Percentiles rank a stretch among this genome's conserved stretches.
Evolutionary conservation across 1,284 basidiomycete genomes (phyloP).

Genomic region (Cystobasidiaceae sp.): DNA sequence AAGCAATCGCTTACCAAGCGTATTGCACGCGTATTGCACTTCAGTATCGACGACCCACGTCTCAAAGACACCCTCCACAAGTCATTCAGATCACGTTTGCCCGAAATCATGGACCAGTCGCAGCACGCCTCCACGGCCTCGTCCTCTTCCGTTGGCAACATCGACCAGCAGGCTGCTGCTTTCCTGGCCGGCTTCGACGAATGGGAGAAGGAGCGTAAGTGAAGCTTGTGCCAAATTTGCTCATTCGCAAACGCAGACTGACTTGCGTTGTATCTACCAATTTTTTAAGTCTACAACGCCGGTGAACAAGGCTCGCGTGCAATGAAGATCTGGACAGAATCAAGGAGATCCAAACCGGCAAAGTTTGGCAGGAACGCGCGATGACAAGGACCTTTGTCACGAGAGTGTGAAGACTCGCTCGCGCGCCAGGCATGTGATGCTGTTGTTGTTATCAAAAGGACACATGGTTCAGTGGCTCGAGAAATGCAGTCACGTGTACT

Average conservation of each 20-base stretch:
- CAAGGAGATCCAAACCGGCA: slow-evolving; percentile 28
- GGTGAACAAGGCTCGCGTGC: slow-evolving; percentile 39
- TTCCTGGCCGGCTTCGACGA: slow-evolving; percentile 41
- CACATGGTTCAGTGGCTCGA: no score
- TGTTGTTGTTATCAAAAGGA: no score
- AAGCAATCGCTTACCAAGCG: background rate
- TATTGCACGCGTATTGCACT: background rate
- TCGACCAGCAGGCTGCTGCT: slow-evolving; percentile 37
- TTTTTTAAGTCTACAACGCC: slow-evolving; percentile 36
- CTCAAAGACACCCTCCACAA: slow-evolving; percentile 36
- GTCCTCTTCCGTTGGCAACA: slow-evolving; percentile 32
- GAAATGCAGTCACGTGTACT: no score
- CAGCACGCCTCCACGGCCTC: slow-evolving; percentile 39
- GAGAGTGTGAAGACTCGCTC: no score
- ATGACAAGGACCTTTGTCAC: no score
- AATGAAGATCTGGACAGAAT: slow-evolving; percentile 38
- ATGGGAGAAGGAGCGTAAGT: slow-evolving; percentile 44
- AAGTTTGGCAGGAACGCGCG: slow-evolving; percentile 8
- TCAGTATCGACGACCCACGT: slow-evolving; percentile 40
- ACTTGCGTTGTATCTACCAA: background rate
- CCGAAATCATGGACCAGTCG: slow-evolving; percentile 44
- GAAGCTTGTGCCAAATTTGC: background rate
- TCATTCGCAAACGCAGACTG: background rate
- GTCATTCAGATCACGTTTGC: slow-evolving; percentile 38
- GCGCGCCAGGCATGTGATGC: no score